Conservation (phyloP, 1,139 yeast species). For the Magnusiomyces paraingens region DNA sequence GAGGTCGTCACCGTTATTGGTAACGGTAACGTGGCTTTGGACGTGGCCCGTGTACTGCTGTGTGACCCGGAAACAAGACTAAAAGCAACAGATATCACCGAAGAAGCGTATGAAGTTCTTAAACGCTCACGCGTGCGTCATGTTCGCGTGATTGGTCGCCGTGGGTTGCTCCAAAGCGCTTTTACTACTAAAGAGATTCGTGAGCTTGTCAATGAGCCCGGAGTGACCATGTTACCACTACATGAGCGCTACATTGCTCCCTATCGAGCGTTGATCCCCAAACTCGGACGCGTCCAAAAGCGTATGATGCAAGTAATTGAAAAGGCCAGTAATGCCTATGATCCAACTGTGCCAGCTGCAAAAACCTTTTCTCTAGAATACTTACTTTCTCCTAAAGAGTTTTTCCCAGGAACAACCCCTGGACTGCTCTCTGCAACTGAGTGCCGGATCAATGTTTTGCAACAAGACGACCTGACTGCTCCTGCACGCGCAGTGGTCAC, state of each 20-base stretch:
- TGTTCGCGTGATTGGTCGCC: constrained; percentile 73
- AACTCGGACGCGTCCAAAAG: constrained; percentile 58
- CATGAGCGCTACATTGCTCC: constrained; percentile 40
- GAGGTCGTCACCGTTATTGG: constrained; percentile 79
- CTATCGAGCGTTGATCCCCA: constrained; percentile 35
- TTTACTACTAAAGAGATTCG: constrained; percentile 90
- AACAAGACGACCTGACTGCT: constrained; percentile 27
- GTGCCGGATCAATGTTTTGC: constrained; percentile 44
- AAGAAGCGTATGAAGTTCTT: constrained; percentile 51
- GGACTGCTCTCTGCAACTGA: constrained; percentile 42
- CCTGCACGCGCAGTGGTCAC: constrained; percentile 40
- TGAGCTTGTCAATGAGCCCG: constrained; percentile 63
- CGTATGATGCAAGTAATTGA: constrained; percentile 60
- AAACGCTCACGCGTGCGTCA: constrained; percentile 47
- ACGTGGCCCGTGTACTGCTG: constrained; percentile 73
- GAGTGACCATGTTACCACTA: constrained; percentile 54
- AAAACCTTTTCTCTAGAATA: constrained; percentile 66
- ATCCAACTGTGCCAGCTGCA: constrained; percentile 31
- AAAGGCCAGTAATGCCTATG: constrained; percentile 35
- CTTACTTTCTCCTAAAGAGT: constrained; percentile 56
- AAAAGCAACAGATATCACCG: constrained; percentile 63
- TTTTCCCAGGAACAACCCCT: constrained; percentile 38
- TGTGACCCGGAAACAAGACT: constrained; percentile 46
- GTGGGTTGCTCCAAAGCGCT: constrained; percentile 71
- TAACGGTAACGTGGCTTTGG: constrained; percentile 96